Evolutionary conservation across 225 moss, liverwort and hornwort species (phyloP).

Genomic region (Asterella californica): DNA sequence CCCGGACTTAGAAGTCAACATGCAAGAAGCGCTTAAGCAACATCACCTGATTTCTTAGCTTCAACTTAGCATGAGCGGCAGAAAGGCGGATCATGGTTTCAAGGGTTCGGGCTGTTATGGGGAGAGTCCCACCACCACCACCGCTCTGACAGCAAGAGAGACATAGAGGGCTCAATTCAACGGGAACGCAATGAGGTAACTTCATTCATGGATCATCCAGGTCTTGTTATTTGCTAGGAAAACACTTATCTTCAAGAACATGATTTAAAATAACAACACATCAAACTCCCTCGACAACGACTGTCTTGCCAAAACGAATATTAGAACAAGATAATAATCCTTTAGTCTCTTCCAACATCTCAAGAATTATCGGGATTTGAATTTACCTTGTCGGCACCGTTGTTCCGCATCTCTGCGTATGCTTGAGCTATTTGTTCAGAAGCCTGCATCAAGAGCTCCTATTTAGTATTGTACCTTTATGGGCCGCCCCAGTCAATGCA

Average conservation of each 20-base stretch:
- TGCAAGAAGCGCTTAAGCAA: not conserved
- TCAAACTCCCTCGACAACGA: too few species aligned
- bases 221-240: not conserved
- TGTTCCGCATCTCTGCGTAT: conserved; percentile 79
- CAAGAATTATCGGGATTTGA: not conserved
- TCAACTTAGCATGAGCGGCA: conserved; percentile 84
- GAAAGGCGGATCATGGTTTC: conserved; percentile 86
- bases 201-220: not conserved
- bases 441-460: conserved; percentile 41
- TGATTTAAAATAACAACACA: too few species aligned
- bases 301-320: too few species aligned
- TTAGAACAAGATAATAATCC: too few species aligned
- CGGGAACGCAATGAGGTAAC: not conserved
- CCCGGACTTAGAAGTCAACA: not conserved
- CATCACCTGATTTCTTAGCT: conserved; percentile 64
- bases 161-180: not conserved
- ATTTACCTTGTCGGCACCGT: conserved; percentile 44
- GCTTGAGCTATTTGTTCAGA: conserved; percentile 92
- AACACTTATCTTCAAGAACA: too few species aligned
- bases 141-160: not conserved
- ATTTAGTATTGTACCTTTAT: not conserved
- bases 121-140: conserved; percentile 69
- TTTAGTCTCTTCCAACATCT: not conserved
- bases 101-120: conserved; percentile 75
- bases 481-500: not conserved